These are phyloP conservation scores for Globisporangium orthogonon DNA, from an alignment of 352 stramenopile species.

Conservation along the genomic window DNA sequence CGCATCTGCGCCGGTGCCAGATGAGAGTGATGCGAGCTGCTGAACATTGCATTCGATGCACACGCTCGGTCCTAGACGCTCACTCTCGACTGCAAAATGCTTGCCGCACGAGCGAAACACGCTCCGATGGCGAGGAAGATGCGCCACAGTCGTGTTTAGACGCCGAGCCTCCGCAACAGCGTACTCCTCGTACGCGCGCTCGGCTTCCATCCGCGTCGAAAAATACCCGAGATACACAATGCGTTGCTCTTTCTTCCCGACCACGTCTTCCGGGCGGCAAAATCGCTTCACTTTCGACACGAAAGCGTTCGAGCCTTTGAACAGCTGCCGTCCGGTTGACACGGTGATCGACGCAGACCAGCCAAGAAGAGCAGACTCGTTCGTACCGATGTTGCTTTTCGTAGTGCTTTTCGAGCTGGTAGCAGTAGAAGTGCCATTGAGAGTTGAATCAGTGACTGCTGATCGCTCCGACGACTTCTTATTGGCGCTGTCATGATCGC, in stretches of 20 bases:
- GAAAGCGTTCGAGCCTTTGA: constrained; percentile 66
- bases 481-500: background rate
- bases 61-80: constrained; percentile 50
- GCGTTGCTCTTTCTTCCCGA: constrained; percentile 46
- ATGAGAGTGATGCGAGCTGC: constrained; percentile 28
- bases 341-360: constrained; percentile 73
- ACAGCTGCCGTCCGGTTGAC: constrained; percentile 52
- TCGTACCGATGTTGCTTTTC: background rate
- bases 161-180: constrained; percentile 49
- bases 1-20: constrained; percentile 19
- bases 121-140: constrained; percentile 46
- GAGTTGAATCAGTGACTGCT: too few relatives aligned
- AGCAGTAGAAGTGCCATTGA: too few relatives aligned
- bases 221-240: constrained; percentile 74
- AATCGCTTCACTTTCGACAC: constrained; percentile 69
- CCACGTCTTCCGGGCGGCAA: constrained; percentile 46
- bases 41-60: constrained; percentile 77
- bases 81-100: constrained; percentile 78
- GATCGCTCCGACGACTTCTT: background rate
- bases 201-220: constrained; percentile 52
- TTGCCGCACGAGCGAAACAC: constrained; percentile 77
- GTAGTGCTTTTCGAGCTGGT: background rate
- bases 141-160: constrained; percentile 52
- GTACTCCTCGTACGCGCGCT: constrained; percentile 63
- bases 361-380: constrained; percentile 26